Conservation (phyloP, 148 eudicot species). For the Gaultheria prostrata region DNA sequence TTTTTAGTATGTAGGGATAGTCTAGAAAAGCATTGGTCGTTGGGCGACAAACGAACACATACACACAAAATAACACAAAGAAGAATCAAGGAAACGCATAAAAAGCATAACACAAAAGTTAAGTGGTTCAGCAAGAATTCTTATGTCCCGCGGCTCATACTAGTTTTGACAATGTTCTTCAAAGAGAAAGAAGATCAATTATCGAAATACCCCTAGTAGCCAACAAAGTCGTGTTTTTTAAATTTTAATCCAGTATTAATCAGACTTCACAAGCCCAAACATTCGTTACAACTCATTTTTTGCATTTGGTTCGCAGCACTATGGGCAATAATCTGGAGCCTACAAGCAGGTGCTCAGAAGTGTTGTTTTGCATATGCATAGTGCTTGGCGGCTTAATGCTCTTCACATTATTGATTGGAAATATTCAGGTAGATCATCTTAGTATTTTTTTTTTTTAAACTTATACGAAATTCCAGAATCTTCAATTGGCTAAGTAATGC, state of each 20-base stretch:
- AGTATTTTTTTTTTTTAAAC: neutral
- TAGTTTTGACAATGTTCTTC: neutral
- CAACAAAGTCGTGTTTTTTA: neutral
- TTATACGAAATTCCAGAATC: neutral
- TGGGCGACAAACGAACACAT: neutral
- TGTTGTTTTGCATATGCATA: constrained; percentile 25
- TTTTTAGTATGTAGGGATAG: neutral
- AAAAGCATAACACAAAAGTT: neutral
- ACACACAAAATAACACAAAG: neutral
- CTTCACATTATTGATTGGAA: constrained; percentile 36
- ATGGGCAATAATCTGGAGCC: constrained; percentile 38
- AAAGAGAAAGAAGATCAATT: neutral
- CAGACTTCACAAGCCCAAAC: neutral
- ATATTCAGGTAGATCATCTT: constrained; percentile 34
- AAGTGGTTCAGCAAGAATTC: neutral
- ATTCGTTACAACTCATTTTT: neutral
- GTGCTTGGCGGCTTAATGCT: constrained; percentile 36
- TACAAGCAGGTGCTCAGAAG: constrained; percentile 25
- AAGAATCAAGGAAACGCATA: neutral
- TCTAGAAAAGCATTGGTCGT: neutral
- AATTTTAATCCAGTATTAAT: neutral
- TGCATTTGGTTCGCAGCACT: constrained; percentile 18
- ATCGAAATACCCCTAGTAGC: neutral
- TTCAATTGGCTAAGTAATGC: neutral
- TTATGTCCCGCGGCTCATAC: neutral